Conservation (phyloP, 305 asterid species). For the Solanum aculeatissimum region DNA sequence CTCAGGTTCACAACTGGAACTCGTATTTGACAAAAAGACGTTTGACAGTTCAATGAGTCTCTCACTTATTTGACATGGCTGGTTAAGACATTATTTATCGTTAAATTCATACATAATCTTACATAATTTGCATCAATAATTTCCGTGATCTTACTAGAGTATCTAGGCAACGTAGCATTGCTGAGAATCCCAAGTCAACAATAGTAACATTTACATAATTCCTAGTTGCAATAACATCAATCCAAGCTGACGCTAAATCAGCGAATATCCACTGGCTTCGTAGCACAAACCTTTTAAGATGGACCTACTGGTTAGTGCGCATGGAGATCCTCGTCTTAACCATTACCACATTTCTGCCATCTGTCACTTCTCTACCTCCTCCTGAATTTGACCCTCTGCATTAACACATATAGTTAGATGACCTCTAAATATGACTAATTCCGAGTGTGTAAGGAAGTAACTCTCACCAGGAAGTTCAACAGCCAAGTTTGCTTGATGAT, state of each 20-base stretch:
- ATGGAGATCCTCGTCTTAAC: not conserved
- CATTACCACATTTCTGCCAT: not conserved
- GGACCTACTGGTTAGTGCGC: not conserved
- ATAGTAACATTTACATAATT: not conserved
- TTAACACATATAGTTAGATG: slow-evolving; percentile 1
- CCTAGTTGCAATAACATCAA: not conserved
- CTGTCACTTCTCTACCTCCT: slow-evolving; percentile 36
- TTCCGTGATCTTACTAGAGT: not conserved
- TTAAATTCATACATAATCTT: not conserved
- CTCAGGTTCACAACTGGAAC: not conserved
- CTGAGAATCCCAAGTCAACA: not conserved
- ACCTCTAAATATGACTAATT: not conserved
- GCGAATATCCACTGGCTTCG: not conserved
- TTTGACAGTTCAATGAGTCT: not conserved
- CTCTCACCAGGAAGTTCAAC: slow-evolving; percentile 78
- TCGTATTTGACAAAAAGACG: not conserved
- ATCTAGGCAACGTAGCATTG: not conserved
- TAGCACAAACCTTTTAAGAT: not conserved
- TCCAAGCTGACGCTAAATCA: not conserved
- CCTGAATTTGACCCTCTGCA: slow-evolving; percentile 76
- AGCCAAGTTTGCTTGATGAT: slow-evolving; percentile 90
- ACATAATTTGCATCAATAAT: not conserved
- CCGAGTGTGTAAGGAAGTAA: not conserved
- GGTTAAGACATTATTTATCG: not conserved
- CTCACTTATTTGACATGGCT: not conserved